These are phyloP conservation scores for Gaultheria prostrata DNA, from an alignment of 148 eudicot species.

Conservation along the genomic window DNA sequence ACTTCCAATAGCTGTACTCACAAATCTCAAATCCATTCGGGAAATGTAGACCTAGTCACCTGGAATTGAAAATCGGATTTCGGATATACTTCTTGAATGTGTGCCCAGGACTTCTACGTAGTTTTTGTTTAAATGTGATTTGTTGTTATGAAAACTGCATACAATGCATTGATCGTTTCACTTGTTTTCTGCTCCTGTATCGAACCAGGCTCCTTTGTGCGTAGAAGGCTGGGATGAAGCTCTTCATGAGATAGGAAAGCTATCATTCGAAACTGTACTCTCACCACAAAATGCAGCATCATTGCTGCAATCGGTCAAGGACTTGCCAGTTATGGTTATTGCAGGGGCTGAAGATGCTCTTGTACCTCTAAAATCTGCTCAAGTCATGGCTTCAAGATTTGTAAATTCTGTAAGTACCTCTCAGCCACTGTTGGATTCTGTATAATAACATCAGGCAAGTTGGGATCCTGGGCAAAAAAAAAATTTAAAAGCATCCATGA, in stretches of 20 bases:
- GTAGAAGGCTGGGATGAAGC: constrained; percentile 99
- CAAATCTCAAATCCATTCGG: not conserved
- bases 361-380: constrained; percentile 73
- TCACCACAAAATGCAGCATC: constrained; percentile 59
- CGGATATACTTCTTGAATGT: not conserved
- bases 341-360: constrained; percentile 92
- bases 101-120: not conserved
- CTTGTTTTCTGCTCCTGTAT: constrained; percentile 1
- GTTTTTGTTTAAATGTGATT: not conserved
- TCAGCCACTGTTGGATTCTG: not conserved
- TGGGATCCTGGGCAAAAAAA: not conserved
- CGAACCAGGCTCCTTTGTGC: constrained; percentile 73
- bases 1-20: constrained; percentile 4
- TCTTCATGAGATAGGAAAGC: constrained; percentile 84
- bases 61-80: not conserved
- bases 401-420: constrained; percentile 76
- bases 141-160: not conserved
- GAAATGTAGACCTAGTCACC: not conserved
- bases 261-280: constrained; percentile 74
- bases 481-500: not conserved
- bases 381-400: constrained; percentile 86
- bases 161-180: not conserved
- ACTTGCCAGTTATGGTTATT: constrained; percentile 73
- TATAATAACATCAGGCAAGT: not conserved
- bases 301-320: constrained; percentile 61